Evolutionary conservation across 2,329 filamentous ascomycete genomes (phyloP), one percentile per base, ranked within the genome.

Genomic region (Aspergillus melleus): DNA sequence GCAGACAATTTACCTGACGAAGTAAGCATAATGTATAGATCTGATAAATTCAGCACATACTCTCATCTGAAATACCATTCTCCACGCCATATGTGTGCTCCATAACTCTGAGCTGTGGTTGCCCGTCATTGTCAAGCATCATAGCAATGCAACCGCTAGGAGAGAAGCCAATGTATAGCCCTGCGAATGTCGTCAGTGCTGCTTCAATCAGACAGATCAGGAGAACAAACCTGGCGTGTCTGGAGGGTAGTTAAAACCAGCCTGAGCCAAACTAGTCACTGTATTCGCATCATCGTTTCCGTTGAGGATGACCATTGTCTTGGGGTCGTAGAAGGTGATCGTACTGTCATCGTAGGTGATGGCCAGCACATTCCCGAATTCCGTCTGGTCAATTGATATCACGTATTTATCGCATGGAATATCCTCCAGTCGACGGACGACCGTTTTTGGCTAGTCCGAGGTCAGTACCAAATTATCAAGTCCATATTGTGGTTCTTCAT

Each of bases 341-440:
- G 87, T 89, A 11, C 93, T 91, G 71, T 96, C 92, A 62, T 90
- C 90, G 67, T 91, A 91, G 26, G 84, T 84, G 60, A 96, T 81
- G 30, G 89, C 87, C 2, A 96, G 64, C 2, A 90, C 82, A 60
- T 87, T 91, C 52, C 90, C 89, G 61, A 89, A 86, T 66, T 90
- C 89, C 19, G 90, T 81, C 2, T 86, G 79, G 51, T 89, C 84
- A 30, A 95, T 79, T 0, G 86, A 85, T 44, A 96, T 76, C 1
- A 93, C 79, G 24, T 90, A 82, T 71, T 91, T 92, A 65, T 90
- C 86, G 32, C 90, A 80, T 16, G 86, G 75, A 8, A 91, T 81
- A 53, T 94, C 87, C 2, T 90, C 84, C 22, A 89, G 77, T 69
- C 89, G 87, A 62, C 84, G 86, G 26, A 95, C 78, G 19, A 80